Evolutionary conservation across 768 basidiomycete genomes (phyloP).

Genomic region (Hericium rajendrae): DNA sequence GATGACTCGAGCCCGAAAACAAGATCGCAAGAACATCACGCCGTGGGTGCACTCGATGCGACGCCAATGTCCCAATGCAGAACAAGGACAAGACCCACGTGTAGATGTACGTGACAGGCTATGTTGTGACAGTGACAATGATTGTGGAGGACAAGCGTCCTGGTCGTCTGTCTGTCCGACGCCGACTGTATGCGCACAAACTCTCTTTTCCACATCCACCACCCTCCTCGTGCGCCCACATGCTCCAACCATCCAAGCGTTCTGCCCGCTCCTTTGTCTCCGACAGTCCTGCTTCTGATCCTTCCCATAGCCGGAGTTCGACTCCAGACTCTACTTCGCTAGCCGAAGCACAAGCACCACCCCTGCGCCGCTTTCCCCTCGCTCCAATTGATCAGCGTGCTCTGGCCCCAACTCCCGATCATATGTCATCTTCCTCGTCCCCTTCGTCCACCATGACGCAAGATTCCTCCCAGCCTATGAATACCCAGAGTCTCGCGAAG

Average conservation of each 20-base stretch:
- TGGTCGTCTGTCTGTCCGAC: neutral
- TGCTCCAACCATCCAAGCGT: neutral
- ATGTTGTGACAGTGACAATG: slow-evolving; percentile 1
- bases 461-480: slow-evolving; percentile 1
- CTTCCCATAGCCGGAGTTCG: neutral
- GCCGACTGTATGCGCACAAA: neutral
- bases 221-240: neutral
- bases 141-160: neutral
- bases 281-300: neutral
- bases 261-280: neutral
- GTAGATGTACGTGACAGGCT: neutral
- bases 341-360: slow-evolving; percentile 7
- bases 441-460: neutral
- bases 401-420: neutral
- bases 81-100: neutral
- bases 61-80: neutral
- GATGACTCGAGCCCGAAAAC: too few relatives aligned
- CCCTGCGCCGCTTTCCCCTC: slow-evolving; percentile 10
- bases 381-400: slow-evolving; percentile 14
- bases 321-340: slow-evolving; percentile 7
- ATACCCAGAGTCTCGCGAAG: neutral
- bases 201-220: neutral
- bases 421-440: slow-evolving; percentile 4
- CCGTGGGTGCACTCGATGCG: too few relatives aligned
- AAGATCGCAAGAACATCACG: too few relatives aligned